A percentile compares a stretch with the other conserved stretches of the same genome.
Conservation (phyloP, 768 basidiomycete species). For the Suillus americanus region DNA sequence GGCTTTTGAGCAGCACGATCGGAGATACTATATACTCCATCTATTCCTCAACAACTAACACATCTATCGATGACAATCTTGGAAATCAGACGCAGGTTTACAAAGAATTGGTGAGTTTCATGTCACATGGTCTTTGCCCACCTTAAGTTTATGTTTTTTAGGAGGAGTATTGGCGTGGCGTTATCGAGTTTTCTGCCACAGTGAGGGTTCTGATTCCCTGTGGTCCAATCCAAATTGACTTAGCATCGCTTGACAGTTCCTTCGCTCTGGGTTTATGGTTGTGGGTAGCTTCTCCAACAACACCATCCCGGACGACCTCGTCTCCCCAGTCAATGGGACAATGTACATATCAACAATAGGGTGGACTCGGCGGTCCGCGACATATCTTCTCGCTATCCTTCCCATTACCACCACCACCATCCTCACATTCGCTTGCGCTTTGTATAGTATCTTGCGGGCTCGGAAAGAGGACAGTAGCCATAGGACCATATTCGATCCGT, state of each 20-base stretch:
- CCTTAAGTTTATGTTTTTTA: background rate
- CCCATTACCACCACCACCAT: constrained; percentile 1
- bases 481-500: constrained; percentile 1
- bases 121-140: no score
- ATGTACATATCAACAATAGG: constrained; percentile 6
- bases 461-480: background rate
- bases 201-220: background rate
- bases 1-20: constrained; percentile 13
- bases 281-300: background rate
- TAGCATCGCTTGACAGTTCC: background rate
- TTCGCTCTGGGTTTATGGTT: constrained; percentile 6
- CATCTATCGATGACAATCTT: background rate
- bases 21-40: constrained; percentile 20
- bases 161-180: constrained; percentile 17
- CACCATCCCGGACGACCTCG: background rate
- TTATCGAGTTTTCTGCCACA: constrained; percentile 19
- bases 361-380: background rate
- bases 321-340: background rate
- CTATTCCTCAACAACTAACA: background rate
- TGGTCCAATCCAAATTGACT: background rate
- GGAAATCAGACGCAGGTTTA: constrained; percentile 1
- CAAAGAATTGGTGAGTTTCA: constrained; percentile 6
- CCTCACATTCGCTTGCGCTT: background rate
- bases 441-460: background rate
- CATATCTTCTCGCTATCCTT: constrained; percentile 7